Evolutionary conservation across 163 green algal species (phyloP).

Genomic region (Chlorella variabilis): DNA sequence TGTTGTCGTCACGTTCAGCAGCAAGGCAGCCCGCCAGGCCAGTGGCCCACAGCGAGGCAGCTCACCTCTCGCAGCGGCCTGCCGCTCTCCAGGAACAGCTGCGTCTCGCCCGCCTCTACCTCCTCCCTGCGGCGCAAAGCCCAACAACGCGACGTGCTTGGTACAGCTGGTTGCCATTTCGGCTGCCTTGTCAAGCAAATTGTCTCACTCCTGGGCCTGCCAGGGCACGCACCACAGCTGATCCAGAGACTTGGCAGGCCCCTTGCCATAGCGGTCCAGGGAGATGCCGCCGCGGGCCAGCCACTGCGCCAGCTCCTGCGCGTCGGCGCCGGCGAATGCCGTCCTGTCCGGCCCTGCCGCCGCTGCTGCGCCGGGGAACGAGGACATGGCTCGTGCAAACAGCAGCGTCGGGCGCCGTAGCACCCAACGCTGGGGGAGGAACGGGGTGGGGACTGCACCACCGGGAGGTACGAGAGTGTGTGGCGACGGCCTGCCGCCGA

Average conservation of each 20-base stretch:
- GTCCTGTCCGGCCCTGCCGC: neutral
- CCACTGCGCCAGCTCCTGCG: constrained; percentile 4
- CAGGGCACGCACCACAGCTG: constrained; percentile 25
- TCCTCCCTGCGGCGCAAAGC: constrained; percentile 6
- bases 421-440: neutral
- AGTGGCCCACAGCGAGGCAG: too few species aligned
- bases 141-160: neutral
- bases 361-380: neutral
- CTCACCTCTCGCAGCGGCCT: constrained; percentile 1
- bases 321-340: constrained; percentile 1
- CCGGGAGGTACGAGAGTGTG: too few species aligned
- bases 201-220: too few species aligned
- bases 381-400: neutral
- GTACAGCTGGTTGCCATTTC: too few species aligned
- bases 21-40: too few species aligned
- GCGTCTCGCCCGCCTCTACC: constrained; percentile 37
- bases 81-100: constrained; percentile 11
- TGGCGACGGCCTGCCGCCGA: too few species aligned
- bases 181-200: too few species aligned
- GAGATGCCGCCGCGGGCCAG: constrained; percentile 16
- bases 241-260: neutral
- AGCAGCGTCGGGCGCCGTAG: too few species aligned
- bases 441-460: too few species aligned
- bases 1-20: too few species aligned
- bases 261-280: neutral